Conservation (phyloP, 2,329 filamentous ascomycete species). For the Trichoderma arundinaceum region DNA sequence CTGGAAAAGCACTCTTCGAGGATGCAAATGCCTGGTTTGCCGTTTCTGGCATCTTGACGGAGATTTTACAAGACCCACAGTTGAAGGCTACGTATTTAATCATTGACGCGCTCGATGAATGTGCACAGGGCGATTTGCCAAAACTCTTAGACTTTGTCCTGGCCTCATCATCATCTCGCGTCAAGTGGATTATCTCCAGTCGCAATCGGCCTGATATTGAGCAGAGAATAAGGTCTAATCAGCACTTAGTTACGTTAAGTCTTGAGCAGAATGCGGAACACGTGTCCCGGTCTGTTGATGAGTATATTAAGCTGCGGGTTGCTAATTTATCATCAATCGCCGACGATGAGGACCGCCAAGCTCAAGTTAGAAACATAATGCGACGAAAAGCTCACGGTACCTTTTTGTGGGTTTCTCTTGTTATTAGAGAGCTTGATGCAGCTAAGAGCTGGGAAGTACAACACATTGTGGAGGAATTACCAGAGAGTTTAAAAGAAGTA, state of each 20-base stretch:
- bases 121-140: constrained; percentile 38
- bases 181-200: constrained; percentile 25
- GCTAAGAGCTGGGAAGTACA: neutral
- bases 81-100: constrained; percentile 42
- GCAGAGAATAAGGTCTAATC: neutral
- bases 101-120: constrained; percentile 57
- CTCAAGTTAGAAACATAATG: neutral
- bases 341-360: neutral
- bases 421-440: neutral
- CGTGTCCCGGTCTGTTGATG: neutral
- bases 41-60: constrained; percentile 46
- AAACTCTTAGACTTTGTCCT: constrained; percentile 48
- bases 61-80: constrained; percentile 47
- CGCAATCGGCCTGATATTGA: neutral
- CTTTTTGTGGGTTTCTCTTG: constrained; percentile 13
- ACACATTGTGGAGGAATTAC: neutral
- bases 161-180: neutral
- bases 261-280: neutral
- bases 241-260: neutral
- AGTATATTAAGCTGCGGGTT: neutral
- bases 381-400: neutral
- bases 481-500: neutral
- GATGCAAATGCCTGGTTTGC: constrained; percentile 46
- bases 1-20: constrained; percentile 47
- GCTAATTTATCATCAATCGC: neutral